Conservation (phyloP, 257 asterid species). For the Eucommia ulmoides region DNA sequence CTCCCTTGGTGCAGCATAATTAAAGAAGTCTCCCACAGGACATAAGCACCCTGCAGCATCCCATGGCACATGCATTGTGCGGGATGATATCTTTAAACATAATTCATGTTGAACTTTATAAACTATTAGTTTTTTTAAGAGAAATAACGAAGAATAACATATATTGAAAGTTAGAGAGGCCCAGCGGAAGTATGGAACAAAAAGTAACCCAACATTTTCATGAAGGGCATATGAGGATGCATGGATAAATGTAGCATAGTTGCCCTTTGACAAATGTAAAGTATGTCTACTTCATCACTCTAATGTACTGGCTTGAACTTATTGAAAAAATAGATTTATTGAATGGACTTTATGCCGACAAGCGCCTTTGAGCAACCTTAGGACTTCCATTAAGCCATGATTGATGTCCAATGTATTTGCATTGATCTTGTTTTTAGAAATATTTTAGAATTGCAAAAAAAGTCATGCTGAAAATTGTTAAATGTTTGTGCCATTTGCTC, state of each 20-base stretch:
- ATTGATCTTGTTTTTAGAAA: too few relatives aligned
- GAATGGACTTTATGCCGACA: too few relatives aligned
- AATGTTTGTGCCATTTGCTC: too few relatives aligned
- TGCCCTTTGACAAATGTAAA: too few relatives aligned
- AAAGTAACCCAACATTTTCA: background rate
- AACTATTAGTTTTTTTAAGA: background rate
- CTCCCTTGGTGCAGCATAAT: constrained; percentile 75
- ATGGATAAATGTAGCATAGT: too few relatives aligned
- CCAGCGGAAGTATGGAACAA: background rate
- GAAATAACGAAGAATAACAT: background rate
- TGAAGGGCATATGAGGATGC: background rate
- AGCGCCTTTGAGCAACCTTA: background rate
- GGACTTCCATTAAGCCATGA: background rate
- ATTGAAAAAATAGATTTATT: too few relatives aligned
- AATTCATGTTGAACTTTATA: constrained; percentile 5
- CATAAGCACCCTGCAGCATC: constrained; percentile 83
- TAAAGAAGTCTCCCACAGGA: constrained; percentile 93
- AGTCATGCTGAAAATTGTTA: too few relatives aligned
- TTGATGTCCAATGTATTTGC: too few relatives aligned
- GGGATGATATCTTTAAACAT: constrained; percentile 64
- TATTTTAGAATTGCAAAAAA: too few relatives aligned
- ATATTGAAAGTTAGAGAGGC: background rate
- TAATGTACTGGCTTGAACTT: too few relatives aligned
- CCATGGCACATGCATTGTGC: constrained; percentile 90
- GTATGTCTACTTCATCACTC: too few relatives aligned